Evolutionary conservation across 768 basidiomycete genomes (phyloP), one percentile per base, ranked within the genome.

Genomic region (Pleurotus giganteus): DNA sequence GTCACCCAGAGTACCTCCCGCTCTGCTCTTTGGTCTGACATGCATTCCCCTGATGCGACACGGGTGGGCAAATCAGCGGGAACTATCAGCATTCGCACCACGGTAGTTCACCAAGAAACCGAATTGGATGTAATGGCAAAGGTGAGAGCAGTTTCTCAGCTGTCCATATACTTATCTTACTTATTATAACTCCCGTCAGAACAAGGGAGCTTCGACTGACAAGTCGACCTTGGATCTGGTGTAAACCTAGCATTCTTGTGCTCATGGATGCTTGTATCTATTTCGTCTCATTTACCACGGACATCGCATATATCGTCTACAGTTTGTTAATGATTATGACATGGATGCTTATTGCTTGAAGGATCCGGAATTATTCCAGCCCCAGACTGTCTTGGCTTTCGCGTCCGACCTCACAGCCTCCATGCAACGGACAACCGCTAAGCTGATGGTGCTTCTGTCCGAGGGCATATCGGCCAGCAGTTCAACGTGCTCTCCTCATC

Each of bases 21-120:
- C 19, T 49, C 36, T 65, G 67, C 59, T 66, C n/a, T 37, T 56
- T 12, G 46, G 49, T 9, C 44, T 47, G 42, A 46, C 50, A 6
- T 37, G 39, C 24, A 39, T 57, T 1, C 39, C 9, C 13, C 39
- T 17, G 39, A 41, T 41, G 19, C 39, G 12, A 41, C 39, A 15
- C 39, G 39, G 13, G 39, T 41, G 39, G 39, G 39, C 39, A 41
- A 41, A 41, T 41, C 39, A 41, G n/a, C 39, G 8, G 39, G 39
- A 15, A 17, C 39, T 12, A 41, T 41, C 12, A 41, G 39, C 19
- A 41, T 41, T 19, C 39, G 19, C 19, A 41, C 39, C 19, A 41
- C 39, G 12, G 39, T 41, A 7, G 39, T 41, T 1, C 39, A 41
- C 2, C 39, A 19, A 19, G 39, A 41, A 15, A 41, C 12, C 39